These are phyloP conservation scores for Phytophthora pisi DNA, from an alignment of 352 stramenopile species.

Conservation along the genomic window DNA sequence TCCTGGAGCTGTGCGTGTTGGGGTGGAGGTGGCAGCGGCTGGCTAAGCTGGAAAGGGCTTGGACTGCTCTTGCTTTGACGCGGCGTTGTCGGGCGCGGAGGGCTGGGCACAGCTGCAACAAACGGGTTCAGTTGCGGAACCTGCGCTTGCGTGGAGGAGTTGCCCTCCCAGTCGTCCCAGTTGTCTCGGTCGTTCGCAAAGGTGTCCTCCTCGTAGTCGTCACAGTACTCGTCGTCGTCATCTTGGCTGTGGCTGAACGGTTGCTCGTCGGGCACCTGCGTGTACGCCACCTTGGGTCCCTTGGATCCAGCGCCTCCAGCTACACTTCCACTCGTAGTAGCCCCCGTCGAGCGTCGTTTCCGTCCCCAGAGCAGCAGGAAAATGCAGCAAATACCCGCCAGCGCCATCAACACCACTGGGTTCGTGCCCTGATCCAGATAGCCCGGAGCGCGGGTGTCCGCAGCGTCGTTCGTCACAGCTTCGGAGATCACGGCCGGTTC, in stretches of 20 bases:
- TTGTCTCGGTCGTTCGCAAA: conserved; percentile 53
- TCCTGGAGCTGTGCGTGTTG: conserved; percentile 37
- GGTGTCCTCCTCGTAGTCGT: conserved; percentile 55
- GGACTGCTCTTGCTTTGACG: conserved; percentile 9
- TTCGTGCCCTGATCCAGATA: conserved; percentile 49
- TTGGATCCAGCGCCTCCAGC: conserved; percentile 11
- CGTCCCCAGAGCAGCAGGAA: conserved; percentile 62
- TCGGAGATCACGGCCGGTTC: conserved; percentile 28
- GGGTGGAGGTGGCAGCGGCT: conserved; percentile 26
- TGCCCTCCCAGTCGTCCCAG: conserved; percentile 78
- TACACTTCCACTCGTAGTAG: conserved; percentile 18
- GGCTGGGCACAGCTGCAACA: conserved; percentile 16
- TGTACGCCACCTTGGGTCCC: conserved; percentile 65
- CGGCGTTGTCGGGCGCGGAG: conserved; percentile 19
- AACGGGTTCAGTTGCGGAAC: conserved; percentile 53
- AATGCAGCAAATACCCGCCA: conserved; percentile 57
- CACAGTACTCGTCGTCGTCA: conserved; percentile 53
- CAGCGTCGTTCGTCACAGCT: conserved; percentile 19
- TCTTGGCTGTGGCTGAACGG: conserved; percentile 46
- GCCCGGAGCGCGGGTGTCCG: conserved; percentile 8
- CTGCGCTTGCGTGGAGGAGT: conserved; percentile 36
- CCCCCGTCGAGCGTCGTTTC: conserved; percentile 40
- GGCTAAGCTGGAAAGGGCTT: conserved; percentile 34
- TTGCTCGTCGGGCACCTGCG: conserved; percentile 57
- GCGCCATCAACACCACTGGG: conserved; percentile 45